Conservation (phyloP, 2,329 filamentous ascomycete genomes). For the Ophiostoma novo-ulmi region DNA sequence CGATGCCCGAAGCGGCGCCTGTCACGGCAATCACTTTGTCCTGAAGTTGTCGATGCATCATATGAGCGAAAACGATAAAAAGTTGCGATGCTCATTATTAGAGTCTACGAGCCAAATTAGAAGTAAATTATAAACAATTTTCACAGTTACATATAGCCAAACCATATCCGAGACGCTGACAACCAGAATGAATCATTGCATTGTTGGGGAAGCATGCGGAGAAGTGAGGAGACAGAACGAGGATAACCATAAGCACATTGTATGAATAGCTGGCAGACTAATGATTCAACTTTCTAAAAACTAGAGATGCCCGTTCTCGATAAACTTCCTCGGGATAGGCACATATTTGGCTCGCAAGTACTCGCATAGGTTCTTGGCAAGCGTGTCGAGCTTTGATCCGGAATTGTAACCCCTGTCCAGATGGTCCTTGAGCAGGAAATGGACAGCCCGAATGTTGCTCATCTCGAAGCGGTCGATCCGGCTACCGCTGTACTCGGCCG, state of each 20-base stretch:
- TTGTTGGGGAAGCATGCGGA: not conserved
- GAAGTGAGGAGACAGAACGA: not conserved
- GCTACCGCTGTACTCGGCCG: not conserved
- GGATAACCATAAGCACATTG: not conserved
- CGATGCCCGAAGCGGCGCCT: slow-evolving; percentile 44
- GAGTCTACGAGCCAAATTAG: not conserved
- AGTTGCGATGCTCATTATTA: too few relatives aligned
- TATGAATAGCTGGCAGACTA: not conserved
- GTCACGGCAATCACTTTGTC: slow-evolving; percentile 44
- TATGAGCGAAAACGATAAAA: not conserved
- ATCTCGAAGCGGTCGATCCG: not conserved
- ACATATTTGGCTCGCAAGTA: slow-evolving; percentile 25
- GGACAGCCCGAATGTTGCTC: slow-evolving; percentile 30
- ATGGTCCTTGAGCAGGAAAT: slow-evolving; percentile 41
- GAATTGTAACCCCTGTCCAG: slow-evolving; percentile 45
- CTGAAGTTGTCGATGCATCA: slow-evolving; percentile 31
- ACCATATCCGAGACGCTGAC: not conserved
- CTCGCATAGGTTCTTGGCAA: slow-evolving; percentile 51
- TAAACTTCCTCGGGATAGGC: slow-evolving; percentile 10
- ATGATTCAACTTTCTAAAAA: not conserved
- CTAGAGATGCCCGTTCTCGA: not conserved
- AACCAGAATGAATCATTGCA: not conserved
- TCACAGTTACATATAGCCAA: not conserved
- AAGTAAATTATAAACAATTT: not conserved
- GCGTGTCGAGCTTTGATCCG: slow-evolving; percentile 43